Evolutionary conservation across 2,329 filamentous ascomycete species (phyloP).

Genomic region (Sclerotinia subarctica): DNA sequence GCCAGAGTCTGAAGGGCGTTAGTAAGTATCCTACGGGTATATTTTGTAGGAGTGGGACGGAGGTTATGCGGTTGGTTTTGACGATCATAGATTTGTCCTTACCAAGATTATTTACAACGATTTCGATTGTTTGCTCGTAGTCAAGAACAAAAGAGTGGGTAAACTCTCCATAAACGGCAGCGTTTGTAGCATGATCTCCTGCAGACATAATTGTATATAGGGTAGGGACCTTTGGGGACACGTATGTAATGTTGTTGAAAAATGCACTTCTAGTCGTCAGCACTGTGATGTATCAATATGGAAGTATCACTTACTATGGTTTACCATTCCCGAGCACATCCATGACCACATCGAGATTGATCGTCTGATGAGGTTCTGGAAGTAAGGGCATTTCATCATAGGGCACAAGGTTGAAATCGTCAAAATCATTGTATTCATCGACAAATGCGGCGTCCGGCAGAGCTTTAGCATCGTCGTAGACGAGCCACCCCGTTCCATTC

Average conservation of each 20-base stretch:
- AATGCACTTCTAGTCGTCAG: slow-evolving; percentile 43
- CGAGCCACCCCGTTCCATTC: slow-evolving; percentile 64
- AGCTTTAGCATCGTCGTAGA: slow-evolving; percentile 50
- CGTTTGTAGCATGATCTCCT: slow-evolving; percentile 52
- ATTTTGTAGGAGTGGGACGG: neutral
- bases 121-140: slow-evolving; percentile 65
- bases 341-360: slow-evolving; percentile 65
- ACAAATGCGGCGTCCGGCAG: slow-evolving; percentile 53
- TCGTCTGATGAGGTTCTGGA: slow-evolving; percentile 57
- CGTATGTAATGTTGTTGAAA: slow-evolving; percentile 64
- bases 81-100: neutral
- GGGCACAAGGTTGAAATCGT: slow-evolving; percentile 71
- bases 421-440: slow-evolving; percentile 63
- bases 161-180: slow-evolving; percentile 62
- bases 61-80: neutral
- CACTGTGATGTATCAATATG: neutral
- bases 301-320: slow-evolving; percentile 52
- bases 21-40: slow-evolving; percentile 2
- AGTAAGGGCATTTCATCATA: slow-evolving; percentile 61
- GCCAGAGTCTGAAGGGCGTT: slow-evolving; percentile 49
- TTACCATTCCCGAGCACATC: slow-evolving; percentile 65
- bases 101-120: slow-evolving; percentile 70
- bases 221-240: slow-evolving; percentile 61
- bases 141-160: slow-evolving; percentile 66
- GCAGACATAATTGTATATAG: slow-evolving; percentile 63